Evolutionary conservation across 2,329 filamentous ascomycete genomes (phyloP).

Genomic region (Macrophomina tecta): DNA sequence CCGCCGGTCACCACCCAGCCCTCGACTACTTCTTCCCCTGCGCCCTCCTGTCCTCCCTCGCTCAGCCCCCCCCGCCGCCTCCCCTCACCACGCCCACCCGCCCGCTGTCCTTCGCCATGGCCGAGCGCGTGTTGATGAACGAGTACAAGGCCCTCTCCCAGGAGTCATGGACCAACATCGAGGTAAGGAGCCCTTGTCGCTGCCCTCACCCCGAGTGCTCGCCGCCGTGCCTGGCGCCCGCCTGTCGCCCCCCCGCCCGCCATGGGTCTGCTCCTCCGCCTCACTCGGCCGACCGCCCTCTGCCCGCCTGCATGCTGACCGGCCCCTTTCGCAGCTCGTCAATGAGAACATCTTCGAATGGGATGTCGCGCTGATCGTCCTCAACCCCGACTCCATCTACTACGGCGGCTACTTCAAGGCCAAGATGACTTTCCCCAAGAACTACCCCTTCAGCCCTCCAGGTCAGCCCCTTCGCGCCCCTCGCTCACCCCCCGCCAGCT

Average conservation of each 20-base stretch:
- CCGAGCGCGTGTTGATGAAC: slow-evolving; percentile 71
- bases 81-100: slow-evolving; percentile 2
- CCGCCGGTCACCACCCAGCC: slow-evolving; percentile 5
- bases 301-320: background rate
- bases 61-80: background rate
- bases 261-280: background rate
- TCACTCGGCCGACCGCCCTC: slow-evolving; percentile 30
- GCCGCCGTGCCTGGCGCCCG: too few relatives aligned
- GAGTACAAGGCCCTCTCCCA: slow-evolving; percentile 82
- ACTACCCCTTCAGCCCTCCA: slow-evolving; percentile 90
- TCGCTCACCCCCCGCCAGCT: background rate
- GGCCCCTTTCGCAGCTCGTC: slow-evolving; percentile 61
- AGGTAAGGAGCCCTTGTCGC: slow-evolving; percentile 60
- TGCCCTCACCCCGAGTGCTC: background rate
- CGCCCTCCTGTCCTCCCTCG: background rate
- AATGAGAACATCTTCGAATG: slow-evolving; percentile 86
- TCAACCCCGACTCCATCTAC: slow-evolving; percentile 91
- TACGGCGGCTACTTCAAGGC: slow-evolving; percentile 93
- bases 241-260: too few relatives aligned
- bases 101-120: slow-evolving; percentile 17
- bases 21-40: background rate
- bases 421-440: slow-evolving; percentile 82
- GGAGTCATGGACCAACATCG: slow-evolving; percentile 93
- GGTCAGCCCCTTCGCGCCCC: slow-evolving; percentile 46
- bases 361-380: slow-evolving; percentile 86